phyloP scores from a whole-genome alignment of 768 basidiomycete genomes.

The Gloeostereum incarnatum region DNA sequence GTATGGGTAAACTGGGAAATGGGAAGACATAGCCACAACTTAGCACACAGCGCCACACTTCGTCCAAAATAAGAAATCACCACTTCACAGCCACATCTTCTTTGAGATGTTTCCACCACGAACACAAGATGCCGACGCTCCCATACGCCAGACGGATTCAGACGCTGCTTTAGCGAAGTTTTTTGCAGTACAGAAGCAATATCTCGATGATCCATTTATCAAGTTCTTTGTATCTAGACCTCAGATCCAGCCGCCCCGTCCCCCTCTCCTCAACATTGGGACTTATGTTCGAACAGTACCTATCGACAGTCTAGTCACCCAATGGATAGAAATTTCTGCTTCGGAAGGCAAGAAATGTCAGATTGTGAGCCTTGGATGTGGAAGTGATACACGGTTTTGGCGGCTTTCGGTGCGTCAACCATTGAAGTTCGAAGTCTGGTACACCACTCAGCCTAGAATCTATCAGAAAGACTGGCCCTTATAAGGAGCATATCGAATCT shows the following conservation, averaged over 20 bases:
- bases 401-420: constrained; percentile 59
- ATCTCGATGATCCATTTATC: constrained; percentile 73
- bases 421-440: not conserved
- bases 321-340: constrained; percentile 45
- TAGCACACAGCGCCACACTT: too few species aligned
- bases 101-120: too few species aligned
- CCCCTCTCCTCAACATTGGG: constrained; percentile 92
- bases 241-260: constrained; percentile 49
- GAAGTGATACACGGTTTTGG: constrained; percentile 96
- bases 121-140: constrained; percentile 40
- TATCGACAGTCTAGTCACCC: constrained; percentile 66
- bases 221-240: constrained; percentile 57
- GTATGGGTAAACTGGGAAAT: too few species aligned
- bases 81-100: too few species aligned
- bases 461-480: constrained; percentile 44
- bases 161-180: constrained; percentile 80
- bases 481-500: constrained; percentile 34
- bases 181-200: constrained; percentile 78
- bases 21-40: too few species aligned
- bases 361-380: constrained; percentile 91
- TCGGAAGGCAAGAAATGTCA: constrained; percentile 49
- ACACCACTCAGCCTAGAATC: constrained; percentile 1
- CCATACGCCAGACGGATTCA: constrained; percentile 70
- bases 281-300: constrained; percentile 80
- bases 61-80: too few species aligned